These are phyloP conservation scores for Epichloe sibirici DNA, from an alignment of 2,329 filamentous ascomycete genomes.

Conservation along the genomic window DNA sequence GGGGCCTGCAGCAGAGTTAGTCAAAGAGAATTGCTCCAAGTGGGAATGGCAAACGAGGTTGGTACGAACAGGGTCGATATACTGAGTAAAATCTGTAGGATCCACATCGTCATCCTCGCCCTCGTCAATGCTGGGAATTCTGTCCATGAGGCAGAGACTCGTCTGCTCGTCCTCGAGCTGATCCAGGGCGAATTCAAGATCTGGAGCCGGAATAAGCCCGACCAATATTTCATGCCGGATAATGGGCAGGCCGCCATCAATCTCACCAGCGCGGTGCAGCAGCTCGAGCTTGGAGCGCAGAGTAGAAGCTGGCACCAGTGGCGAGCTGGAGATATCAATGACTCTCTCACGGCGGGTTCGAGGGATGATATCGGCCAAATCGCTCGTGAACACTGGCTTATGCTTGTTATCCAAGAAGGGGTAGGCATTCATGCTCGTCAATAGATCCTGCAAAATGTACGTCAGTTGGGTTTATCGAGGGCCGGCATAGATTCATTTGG, in stretches of 20 bases:
- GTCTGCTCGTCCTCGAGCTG: conserved; percentile 63
- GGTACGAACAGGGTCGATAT: conserved; percentile 66
- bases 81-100: conserved; percentile 77
- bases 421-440: conserved; percentile 95
- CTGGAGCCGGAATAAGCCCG: conserved; percentile 84
- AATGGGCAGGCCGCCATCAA: conserved; percentile 86
- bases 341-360: conserved; percentile 61
- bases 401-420: conserved; percentile 96
- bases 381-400: conserved; percentile 79
- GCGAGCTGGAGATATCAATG: conserved; percentile 79
- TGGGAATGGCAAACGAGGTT: too few relatives aligned
- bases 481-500: not conserved
- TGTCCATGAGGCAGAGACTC: conserved; percentile 71
- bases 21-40: not conserved
- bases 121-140: conserved; percentile 50
- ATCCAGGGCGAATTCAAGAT: conserved; percentile 87
- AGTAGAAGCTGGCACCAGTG: conserved; percentile 62
- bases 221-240: conserved; percentile 68
- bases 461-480: conserved; percentile 8
- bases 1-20: conserved; percentile 47
- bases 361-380: conserved; percentile 76
- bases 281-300: conserved; percentile 72
- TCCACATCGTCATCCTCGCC: conserved; percentile 48
- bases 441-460: conserved; percentile 49
- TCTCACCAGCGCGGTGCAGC: conserved; percentile 73